Evolutionary conservation across 352 stramenopile genomes (phyloP), one percentile per base, ranked within the genome.

Genomic region (Phytopythium cucurbitacearum): DNA sequence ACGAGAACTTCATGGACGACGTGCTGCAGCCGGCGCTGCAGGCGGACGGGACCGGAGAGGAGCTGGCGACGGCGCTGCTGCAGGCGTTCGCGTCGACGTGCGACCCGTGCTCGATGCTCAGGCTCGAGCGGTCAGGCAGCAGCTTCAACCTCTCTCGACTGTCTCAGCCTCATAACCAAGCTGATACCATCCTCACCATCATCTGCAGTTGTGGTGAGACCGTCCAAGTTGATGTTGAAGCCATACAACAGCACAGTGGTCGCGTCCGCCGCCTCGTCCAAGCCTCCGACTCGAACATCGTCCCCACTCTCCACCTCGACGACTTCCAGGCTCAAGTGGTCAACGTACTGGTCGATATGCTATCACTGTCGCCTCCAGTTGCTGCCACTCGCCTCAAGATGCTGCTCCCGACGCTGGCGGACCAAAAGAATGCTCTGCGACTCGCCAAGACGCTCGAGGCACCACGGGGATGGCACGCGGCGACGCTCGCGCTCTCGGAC

Each of bases 71-170:
- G 6, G 57, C 61, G 4, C 10, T 82, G 11, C 53, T 82, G 4
- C 50, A 61, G 3, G 48, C 53, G 11, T 53, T 53, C 5, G 32
- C 70, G 21, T 60, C 59, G 15, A 69, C 54, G 15, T 56, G 54
- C 33, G 72, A 79, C 44, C 67, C 66, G 28, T 67, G 54, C 35
- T 82, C 72, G 3, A 69, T 62, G 11, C 57, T 82, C 8, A 75
- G 73, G 47, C 64, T 78, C n/a, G 57, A 74, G 15, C 44, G 43
- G n/a, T 44, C 32, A 12, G 15, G 7, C 33, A 35, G 53, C 12
- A 10, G 9, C 7, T 28, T 28, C 21, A 2, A 28, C 21, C 21
- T 28, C 21, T 28, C 21, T 28, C 21, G 21, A 28, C 21, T 2
- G 21, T 28, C 21, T 28, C 21, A 28, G 21, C 21, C 21, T 28